phyloP scores from a whole-genome alignment of 257 asterid species.

The Solanum habrochaites region DNA sequence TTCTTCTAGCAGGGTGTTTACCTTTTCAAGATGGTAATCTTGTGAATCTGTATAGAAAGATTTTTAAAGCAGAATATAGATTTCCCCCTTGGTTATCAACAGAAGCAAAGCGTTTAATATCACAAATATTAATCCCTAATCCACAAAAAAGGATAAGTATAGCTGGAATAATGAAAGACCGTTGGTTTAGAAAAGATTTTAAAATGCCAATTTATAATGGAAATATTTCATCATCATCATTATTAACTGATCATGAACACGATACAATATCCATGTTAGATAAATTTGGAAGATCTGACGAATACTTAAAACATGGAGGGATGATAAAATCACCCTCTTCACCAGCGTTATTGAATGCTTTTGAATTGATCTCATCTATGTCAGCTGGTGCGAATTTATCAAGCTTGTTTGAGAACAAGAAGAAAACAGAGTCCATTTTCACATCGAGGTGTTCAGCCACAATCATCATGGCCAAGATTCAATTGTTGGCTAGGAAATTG shows the following conservation, averaged over 20 bases:
- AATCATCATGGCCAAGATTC: constrained; percentile 17
- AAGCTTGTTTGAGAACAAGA: constrained; percentile 10
- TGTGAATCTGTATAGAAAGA: constrained; percentile 11
- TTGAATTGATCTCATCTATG: constrained; percentile 27
- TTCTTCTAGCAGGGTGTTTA: constrained; percentile 31
- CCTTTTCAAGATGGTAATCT: constrained; percentile 26
- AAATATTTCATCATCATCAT: constrained; percentile 1
- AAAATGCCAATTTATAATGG: background rate
- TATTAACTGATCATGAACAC: background rate
- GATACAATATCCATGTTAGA: constrained; percentile 12
- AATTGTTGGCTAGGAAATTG: constrained; percentile 13
- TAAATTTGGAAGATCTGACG: constrained; percentile 9
- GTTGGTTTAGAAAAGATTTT: constrained; percentile 23
- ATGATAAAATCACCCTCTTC: constrained; percentile 21
- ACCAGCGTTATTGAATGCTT: constrained; percentile 26
- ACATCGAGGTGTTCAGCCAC: constrained; percentile 24
- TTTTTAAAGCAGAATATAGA: constrained; percentile 9
- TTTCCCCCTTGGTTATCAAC: constrained; percentile 25
- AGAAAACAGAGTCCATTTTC: constrained; percentile 13
- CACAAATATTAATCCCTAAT: constrained; percentile 16
- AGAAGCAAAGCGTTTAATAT: constrained; percentile 20
- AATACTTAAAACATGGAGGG: constrained; percentile 2
- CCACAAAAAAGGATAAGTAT: constrained; percentile 23
- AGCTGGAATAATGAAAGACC: constrained; percentile 17
- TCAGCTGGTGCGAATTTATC: constrained; percentile 18